Evolutionary conservation across 805 yeast genomes (phyloP).

Genomic region (Myxozyma kluyveri): DNA sequence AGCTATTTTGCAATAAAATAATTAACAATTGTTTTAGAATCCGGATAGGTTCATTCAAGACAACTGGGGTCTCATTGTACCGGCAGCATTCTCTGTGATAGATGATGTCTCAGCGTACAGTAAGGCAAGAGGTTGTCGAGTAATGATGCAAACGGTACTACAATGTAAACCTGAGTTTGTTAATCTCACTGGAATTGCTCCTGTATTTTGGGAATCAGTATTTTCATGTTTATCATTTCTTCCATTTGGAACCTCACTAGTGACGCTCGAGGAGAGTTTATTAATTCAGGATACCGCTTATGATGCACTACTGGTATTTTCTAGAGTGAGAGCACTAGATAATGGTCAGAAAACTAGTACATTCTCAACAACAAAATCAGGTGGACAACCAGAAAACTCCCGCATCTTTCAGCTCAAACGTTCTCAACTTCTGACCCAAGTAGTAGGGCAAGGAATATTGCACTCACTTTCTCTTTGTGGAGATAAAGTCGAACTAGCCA

Average conservation of each 20-base stretch:
- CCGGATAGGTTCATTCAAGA: slow-evolving; percentile 5
- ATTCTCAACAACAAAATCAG: background rate
- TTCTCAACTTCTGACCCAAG: slow-evolving; percentile 7
- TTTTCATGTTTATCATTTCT: slow-evolving; percentile 18
- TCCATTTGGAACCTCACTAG: slow-evolving; percentile 20
- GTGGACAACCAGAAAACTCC: background rate
- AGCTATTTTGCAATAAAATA: background rate
- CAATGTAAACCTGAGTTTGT: slow-evolving; percentile 12
- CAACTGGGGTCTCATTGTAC: slow-evolving; percentile 22
- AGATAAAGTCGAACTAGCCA: slow-evolving; percentile 17
- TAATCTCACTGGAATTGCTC: slow-evolving; percentile 21
- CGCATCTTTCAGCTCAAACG: background rate
- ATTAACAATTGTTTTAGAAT: background rate
- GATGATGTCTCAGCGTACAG: slow-evolving; percentile 16
- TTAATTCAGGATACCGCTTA: slow-evolving; percentile 11
- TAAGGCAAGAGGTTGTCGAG: slow-evolving; percentile 15
- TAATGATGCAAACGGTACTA: slow-evolving; percentile 1
- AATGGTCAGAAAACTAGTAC: slow-evolving; percentile 9
- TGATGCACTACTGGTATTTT: slow-evolving; percentile 5
- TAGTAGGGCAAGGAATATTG: slow-evolving; percentile 17
- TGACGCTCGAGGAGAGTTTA: slow-evolving; percentile 14
- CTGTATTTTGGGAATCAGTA: slow-evolving; percentile 25
- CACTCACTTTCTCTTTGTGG: slow-evolving; percentile 13
- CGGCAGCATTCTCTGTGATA: slow-evolving; percentile 15
- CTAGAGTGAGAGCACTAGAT: slow-evolving; percentile 14